phyloP scores from a whole-genome alignment of 176 grass and related monocot species.

The Aegilops longissima region DNA sequence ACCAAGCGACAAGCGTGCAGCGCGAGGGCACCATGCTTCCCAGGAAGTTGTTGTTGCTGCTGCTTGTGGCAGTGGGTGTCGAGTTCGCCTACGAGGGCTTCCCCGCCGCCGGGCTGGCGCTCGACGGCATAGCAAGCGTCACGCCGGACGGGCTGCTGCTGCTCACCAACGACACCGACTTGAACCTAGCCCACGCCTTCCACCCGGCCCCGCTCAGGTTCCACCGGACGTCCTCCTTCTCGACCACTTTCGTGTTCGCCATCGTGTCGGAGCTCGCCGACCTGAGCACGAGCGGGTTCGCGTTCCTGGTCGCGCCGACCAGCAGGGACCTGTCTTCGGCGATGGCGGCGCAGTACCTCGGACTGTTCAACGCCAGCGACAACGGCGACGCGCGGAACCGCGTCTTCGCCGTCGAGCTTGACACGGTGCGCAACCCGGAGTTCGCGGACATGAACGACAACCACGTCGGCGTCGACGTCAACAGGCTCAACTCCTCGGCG shows the following conservation, averaged over 20 bases:
- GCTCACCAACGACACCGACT: conserved; percentile 51
- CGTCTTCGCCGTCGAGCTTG: conserved; percentile 42
- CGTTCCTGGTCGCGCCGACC: conserved; percentile 30
- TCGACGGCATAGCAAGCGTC: conserved; percentile 39
- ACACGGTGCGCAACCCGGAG: conserved; percentile 52
- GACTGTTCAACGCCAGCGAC: conserved; percentile 40
- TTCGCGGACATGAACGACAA: conserved; percentile 51
- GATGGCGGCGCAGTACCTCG: conserved; percentile 47
- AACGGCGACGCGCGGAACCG: conserved; percentile 41
- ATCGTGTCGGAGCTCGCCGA: conserved; percentile 46
- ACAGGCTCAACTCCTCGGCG: conserved; percentile 47
- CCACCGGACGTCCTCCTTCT: conserved; percentile 29
- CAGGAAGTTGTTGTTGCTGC: background rate
- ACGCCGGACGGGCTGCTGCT: conserved; percentile 31
- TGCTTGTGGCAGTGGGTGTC: background rate
- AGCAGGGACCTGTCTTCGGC: conserved; percentile 30
- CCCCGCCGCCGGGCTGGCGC: conserved; percentile 7
- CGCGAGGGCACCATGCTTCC: conserved; percentile 4
- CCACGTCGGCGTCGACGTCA: conserved; percentile 52
- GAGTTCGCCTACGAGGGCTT: conserved; percentile 45
- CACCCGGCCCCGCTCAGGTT: conserved; percentile 32
- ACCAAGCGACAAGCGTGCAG: background rate
- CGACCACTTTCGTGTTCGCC: conserved; percentile 50
- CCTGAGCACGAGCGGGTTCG: conserved; percentile 52
- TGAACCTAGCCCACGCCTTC: conserved; percentile 46